Percentiles rank a stretch among this genome's conserved stretches.
Conservation (phyloP, 2,329 filamentous ascomycete species). For the Scorias spongiosa region DNA sequence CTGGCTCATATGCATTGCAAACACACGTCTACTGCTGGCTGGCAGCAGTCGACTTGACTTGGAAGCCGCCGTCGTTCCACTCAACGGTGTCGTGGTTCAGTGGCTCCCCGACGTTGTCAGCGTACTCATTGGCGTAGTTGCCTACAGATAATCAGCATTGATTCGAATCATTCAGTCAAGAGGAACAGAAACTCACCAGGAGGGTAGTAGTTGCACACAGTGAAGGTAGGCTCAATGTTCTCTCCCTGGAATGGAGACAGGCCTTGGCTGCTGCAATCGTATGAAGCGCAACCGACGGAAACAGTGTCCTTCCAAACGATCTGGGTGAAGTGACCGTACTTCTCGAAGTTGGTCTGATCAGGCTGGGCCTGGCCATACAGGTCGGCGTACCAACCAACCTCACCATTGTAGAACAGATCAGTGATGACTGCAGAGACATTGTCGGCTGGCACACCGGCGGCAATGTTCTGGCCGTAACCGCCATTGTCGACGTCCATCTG, state of each 20-base stretch:
- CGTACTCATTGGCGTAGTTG: conserved; percentile 41
- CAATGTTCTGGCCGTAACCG: conserved; percentile 85
- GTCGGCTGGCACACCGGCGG: conserved; percentile 43
- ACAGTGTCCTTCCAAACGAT: conserved; percentile 53
- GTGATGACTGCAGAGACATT: conserved; percentile 55
- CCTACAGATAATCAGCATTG: conserved; percentile 21
- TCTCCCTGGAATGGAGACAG: conserved; percentile 26
- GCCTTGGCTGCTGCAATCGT: conserved; percentile 40
- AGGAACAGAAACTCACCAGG: conserved; percentile 41
- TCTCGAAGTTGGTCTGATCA: conserved; percentile 45
- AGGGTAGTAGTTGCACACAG: conserved; percentile 76
- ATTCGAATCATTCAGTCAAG: background rate
- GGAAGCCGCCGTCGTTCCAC: conserved; percentile 10
- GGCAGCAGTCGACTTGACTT: background rate
- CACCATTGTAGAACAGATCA: conserved; percentile 79
- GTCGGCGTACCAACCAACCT: conserved; percentile 42
- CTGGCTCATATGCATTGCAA: background rate
- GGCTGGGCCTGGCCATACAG: conserved; percentile 42
- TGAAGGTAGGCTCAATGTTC: conserved; percentile 45
- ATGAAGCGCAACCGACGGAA: conserved; percentile 47
- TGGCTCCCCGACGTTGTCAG: conserved; percentile 34
- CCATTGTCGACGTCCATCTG: conserved; percentile 52
- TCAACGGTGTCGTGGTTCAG: conserved; percentile 23
- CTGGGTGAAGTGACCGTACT: conserved; percentile 64
- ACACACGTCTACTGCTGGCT: background rate